Evolutionary conservation across 2,329 filamentous ascomycete species (phyloP), one percentile per base, ranked within the genome.

Genomic region (Aspergillus persii): DNA sequence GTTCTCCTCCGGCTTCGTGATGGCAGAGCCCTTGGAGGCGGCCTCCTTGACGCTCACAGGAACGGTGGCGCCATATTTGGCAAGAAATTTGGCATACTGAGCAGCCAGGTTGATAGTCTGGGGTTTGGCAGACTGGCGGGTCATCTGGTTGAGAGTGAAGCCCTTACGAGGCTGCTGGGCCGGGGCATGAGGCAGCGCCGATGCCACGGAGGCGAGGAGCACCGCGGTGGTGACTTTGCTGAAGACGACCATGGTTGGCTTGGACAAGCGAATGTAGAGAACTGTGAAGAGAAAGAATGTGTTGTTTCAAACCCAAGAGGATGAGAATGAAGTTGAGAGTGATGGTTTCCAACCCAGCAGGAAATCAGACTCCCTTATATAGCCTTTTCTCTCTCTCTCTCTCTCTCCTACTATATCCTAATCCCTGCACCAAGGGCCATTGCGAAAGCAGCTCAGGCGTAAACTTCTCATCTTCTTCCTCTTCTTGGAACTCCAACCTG

Each of bases 1-100:
- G 51, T 79, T 73, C n/a, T 74, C 65, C 60, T 80, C 73, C 0
- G 83, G 82, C 18, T 75, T 79, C 18, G 79, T 78, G 41, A 75
- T 72, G 53, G 69, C 75, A 52, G 65, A 67, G 53, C 72, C 72
- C n/a, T 61, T 67, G 7, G 56, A 59, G 23, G 74, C 73, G 53
- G 75, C 74, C 23, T 66, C 68, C 47, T 66, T 68, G 56, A 77
- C 61, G 44, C 58, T 56, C 3, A 62, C 50, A 2, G 75, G 74
- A 2, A 76, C 69, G 8, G 57, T 55, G 49, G 52, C 70, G 8
- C 69, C 72, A 48, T 68, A 74, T 63, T 74, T 75, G 56, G 58
- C 27, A 55, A 74, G 52, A 4, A 68, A 60, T 11, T 63, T 67
- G 52, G 70, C 69, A 48, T 74, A 74, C 29, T 70, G 53, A 31